Base-by-base conservation (phyloP, 2,329 filamentous ascomycete genomes). In the Curvularia spicifera region DNA sequence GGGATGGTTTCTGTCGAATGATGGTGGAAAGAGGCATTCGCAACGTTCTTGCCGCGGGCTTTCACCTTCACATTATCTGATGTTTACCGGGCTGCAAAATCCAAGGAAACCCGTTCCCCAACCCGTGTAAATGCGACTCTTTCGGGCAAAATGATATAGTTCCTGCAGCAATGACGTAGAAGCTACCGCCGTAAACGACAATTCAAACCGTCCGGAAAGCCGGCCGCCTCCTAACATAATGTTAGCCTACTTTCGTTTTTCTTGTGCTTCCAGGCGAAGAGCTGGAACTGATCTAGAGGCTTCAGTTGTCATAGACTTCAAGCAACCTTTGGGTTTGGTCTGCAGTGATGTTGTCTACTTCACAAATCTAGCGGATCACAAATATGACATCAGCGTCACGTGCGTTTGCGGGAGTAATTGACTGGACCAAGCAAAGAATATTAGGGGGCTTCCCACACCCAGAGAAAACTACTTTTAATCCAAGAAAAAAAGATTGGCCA, bases 331-430 rank as follows among this genome's bases (percentile, higher is more conserved):
- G 35, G 9, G 8, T 18, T 26, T n/a, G 37, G 28, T 50, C 9
- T 22, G 26, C 31, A 18, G 10, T 13, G 20, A 26, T 4, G 47
- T 37, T 22, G 29, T 9, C 33, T 39, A 22, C 18, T 12, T 44
- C 22, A 28, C 35, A 50, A 39, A 31, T 39, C 24, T 13, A 44
- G 28, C 18, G n/a, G 22, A 24, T 24, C 51, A 53, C 47, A 5
- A 20, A n/a, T 24, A 49, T 54, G 26, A 37, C 54, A 29, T 48
- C 54, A 44, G 20, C 12, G 39, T 53, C 55, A 57, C 50, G 24
- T 57, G 53, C 15, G n/a, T 15, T 29, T 8, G 22, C 15, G 22
- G 22, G 9, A 28, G 22, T 28, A 10, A 28, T 29, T 37, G 33
- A 33, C 6, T 40, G n/a, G 26, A 29, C 37, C 13, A 39, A 22